Evolutionary conservation across 495 filamentous ascomycete species (phyloP), one percentile per base, ranked within the genome.

Genomic region (Hypoxylon fragiforme): DNA sequence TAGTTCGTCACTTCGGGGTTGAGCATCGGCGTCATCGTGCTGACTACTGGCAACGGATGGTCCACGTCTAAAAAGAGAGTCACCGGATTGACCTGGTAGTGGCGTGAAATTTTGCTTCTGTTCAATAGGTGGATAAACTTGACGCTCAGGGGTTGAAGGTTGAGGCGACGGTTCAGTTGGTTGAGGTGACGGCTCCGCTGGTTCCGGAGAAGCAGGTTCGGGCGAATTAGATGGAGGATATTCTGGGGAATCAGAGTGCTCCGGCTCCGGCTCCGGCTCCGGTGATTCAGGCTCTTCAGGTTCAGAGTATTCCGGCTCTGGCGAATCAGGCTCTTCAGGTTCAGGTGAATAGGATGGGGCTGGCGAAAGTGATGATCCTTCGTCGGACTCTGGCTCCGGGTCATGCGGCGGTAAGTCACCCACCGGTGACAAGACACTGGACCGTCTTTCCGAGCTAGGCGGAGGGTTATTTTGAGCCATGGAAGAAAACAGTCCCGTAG

Each of bases 41-140:
- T 57, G 22, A 13, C 15, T 43, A 34, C 35, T 31, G 15, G n/a
- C 15, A 8, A 14, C n/a, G 13, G 49, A 54, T 0, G 54, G 46
- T 9, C 62, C 42, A 19, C 60, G 53, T 28, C 63, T 53, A 31
- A 77, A 76, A 19, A 77, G 65, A 12, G 62, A 66, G 24, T 52
- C 54, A 7, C 53, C 53, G 15, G 60, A 62, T 12, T 73, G 59
- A 8, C 77, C 66, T 7, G 55, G 69, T 9, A 69, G 69, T 14
- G 79, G 78, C 0, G 75, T 77, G 49, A 81, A 81, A 46, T 81
- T 77, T 44, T 59, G 60, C 61, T 80, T 79, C 41, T 80, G 77
- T 20, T 72, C 70, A 34, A 77, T 70, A 7, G 68, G 60, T 18
- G 54, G 64, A 34, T 50, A 65, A 18, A 36, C 7, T 7, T 44